phyloP scores from a whole-genome alignment of 352 stramenopile species.

The Plasmopara halstedii region DNA sequence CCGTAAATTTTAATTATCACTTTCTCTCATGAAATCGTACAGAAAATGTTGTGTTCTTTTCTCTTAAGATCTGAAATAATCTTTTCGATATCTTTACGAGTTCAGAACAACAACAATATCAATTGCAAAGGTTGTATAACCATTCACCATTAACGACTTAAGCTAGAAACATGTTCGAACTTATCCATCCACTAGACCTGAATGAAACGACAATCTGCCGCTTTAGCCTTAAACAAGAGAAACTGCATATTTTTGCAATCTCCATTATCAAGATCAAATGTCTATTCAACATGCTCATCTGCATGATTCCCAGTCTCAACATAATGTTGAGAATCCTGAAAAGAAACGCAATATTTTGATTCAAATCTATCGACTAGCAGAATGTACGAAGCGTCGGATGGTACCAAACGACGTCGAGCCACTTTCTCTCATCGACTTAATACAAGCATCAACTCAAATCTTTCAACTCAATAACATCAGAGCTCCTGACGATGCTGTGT shows the following conservation, averaged over 20 bases:
- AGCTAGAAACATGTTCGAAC: too few relatives aligned
- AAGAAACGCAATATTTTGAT: slow-evolving; percentile 31
- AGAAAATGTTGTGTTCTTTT: too few relatives aligned
- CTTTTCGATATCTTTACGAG: too few relatives aligned
- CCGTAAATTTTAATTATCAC: too few relatives aligned
- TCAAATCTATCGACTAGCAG: slow-evolving; percentile 36
- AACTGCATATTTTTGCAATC: neutral
- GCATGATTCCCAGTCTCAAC: neutral
- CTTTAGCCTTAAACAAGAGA: neutral
- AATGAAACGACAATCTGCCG: neutral
- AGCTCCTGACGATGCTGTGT: slow-evolving; percentile 37
- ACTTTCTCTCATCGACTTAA: slow-evolving; percentile 55
- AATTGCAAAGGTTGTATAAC: too few relatives aligned
- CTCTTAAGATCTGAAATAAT: too few relatives aligned
- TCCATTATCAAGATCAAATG: slow-evolving; percentile 2
- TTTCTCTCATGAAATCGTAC: too few relatives aligned
- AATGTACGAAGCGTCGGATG: slow-evolving; percentile 13
- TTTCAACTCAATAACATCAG: slow-evolving; percentile 42
- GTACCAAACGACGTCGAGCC: slow-evolving; percentile 1
- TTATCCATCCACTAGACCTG: too few relatives aligned
- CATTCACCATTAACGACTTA: too few relatives aligned
- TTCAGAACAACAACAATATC: too few relatives aligned
- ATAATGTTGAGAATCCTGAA: slow-evolving; percentile 3
- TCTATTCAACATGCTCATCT: neutral
- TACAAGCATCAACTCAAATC: slow-evolving; percentile 44